Base-by-base conservation (phyloP, 345 rosid genomes). In the Hypericum androsaemum region DNA sequence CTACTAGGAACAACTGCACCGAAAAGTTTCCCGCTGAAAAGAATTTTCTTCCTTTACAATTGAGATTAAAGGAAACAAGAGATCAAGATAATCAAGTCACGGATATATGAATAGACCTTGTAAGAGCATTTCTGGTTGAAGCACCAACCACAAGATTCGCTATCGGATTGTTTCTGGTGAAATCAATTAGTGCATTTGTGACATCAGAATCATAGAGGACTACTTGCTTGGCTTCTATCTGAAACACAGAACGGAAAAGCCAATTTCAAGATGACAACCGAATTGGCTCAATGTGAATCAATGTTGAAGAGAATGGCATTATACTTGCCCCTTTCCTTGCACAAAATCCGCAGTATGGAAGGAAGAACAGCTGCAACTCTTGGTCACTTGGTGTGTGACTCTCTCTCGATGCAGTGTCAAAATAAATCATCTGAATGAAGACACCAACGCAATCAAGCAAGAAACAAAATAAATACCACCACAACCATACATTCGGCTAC, bases 321-420 rank as follows among this genome's bases (percentile, higher is more conserved):
- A 17, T 43, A 1, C 74, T 77, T 39, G 77, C 95, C 74, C 92
- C 95, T 74, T 80, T 81, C 35, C 89, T 68, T 43, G 87, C 82
- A 32, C 86, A 89, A 53, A 69, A 79, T 62, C 79, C 92, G 15
- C 82, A 62, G 51, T 49, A 85, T 8, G 87, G 88, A 59, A 82
- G 83, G 71, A 85, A 84, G 16, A 78, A 71, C 7, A 71, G 66
- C 48, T 71, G 67, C 37, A 73, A 51, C 54, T 88, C 95, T 8
- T 71, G 67, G 7, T n/a, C n/a, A n/a, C n/a, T n/a, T n/a, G n/a
- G n/a, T n/a, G n/a, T n/a, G n/a, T 79, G 79, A 43, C 70, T 77
- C 37, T 66, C 80, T 63, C 61, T 68, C 12, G 74, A 28, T 10
- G 35, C 45, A 54, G n/a, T 37, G 8, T 53, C 64, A 10, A 12